These are phyloP conservation scores for Dryas integrifolia DNA, from an alignment of 331 rosid genomes.

Conservation along the genomic window DNA sequence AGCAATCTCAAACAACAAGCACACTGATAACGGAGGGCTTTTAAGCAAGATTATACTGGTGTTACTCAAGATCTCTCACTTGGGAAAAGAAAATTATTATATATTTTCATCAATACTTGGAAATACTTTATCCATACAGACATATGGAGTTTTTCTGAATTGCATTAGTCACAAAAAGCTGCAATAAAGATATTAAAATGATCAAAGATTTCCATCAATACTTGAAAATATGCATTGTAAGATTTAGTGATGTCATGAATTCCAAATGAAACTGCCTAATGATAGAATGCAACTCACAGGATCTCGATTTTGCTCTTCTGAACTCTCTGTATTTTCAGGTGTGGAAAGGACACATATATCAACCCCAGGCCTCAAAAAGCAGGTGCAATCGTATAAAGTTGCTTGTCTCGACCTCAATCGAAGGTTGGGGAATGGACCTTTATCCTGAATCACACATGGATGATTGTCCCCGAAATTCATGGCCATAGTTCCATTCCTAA, in stretches of 20 bases:
- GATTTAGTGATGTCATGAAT: not conserved
- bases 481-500: conserved; percentile 51
- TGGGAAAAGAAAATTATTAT: not conserved
- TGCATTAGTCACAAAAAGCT: not conserved
- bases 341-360: conserved; percentile 63
- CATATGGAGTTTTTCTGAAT: not conserved
- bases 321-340: conserved; percentile 23
- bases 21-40: not conserved
- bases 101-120: not conserved
- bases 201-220: not conserved
- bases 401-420: conserved; percentile 73
- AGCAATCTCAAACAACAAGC: not conserved
- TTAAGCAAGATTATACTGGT: not conserved
- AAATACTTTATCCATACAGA: not conserved
- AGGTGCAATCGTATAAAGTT: conserved; percentile 64
- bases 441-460: conserved; percentile 40
- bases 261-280: conserved; percentile 3
- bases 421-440: conserved; percentile 55
- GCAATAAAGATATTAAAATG: not conserved
- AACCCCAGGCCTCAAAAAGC: conserved; percentile 70
- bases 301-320: conserved; percentile 24
- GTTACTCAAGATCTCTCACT: not conserved
- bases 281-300: conserved; percentile 50
- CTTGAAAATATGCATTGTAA: not conserved
- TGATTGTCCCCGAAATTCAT: conserved; percentile 49